A percentile compares a stretch with the other conserved stretches of the same genome.
Conservation (phyloP, 2,329 filamentous ascomycete genomes). For the Ophiocordyceps australis region DNA sequence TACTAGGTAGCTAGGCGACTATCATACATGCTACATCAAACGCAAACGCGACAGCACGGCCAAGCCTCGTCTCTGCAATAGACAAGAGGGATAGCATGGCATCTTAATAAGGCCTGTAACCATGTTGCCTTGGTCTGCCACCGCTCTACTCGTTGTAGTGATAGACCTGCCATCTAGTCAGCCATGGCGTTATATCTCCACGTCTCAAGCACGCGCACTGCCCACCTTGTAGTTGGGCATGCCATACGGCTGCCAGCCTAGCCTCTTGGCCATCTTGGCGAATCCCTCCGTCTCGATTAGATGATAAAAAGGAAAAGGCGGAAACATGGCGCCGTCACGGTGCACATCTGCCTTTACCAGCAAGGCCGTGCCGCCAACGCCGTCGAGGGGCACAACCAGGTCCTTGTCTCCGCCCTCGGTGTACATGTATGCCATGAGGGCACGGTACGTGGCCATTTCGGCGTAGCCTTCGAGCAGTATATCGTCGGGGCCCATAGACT, state of each 20-base stretch:
- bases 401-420: constrained; percentile 35
- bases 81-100: no score
- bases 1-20: no score
- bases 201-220: no score
- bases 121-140: no score
- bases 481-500: constrained; percentile 75
- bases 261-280: constrained; percentile 81
- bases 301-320: constrained; percentile 88
- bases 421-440: constrained; percentile 74
- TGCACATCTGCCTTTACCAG: constrained; percentile 95
- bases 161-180: constrained; percentile 43
- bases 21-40: no score
- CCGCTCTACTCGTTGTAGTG: constrained; percentile 68
- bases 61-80: no score
- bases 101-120: no score
- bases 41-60: no score
- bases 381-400: constrained; percentile 61
- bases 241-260: constrained; percentile 77
- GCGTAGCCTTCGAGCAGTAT: constrained; percentile 86
- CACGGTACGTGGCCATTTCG: constrained; percentile 82
- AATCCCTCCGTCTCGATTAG: constrained; percentile 97
- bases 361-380: constrained; percentile 82
- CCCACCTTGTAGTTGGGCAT: constrained; percentile 91
- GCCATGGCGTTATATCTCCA: background rate
- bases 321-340: constrained; percentile 96